Conservation (phyloP, 2,329 filamentous ascomycete species). For the Nemania sp. region DNA sequence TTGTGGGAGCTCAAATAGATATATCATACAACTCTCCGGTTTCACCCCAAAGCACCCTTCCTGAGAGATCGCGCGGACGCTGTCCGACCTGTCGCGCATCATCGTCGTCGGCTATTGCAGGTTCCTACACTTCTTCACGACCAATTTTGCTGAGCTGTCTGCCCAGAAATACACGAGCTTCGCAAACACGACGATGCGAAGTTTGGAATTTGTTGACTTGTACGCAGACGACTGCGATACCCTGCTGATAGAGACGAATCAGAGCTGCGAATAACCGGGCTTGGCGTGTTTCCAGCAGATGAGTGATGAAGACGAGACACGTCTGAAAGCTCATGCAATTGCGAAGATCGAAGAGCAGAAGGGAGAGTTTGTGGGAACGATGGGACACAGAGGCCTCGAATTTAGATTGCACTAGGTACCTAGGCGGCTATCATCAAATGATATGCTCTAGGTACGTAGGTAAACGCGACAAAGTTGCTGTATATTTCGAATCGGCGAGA, state of each 20-base stretch:
- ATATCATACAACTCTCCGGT: too few species aligned
- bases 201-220: constrained; percentile 64
- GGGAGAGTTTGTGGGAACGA: constrained; percentile 4
- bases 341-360: constrained; percentile 17
- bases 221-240: constrained; percentile 50
- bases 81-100: constrained; percentile 61
- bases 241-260: constrained; percentile 37
- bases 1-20: too few species aligned
- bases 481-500: too few species aligned
- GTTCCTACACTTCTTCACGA: constrained; percentile 79
- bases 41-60: too few species aligned
- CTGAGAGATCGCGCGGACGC: constrained; percentile 49
- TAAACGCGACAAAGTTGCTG: too few species aligned
- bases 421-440: too few species aligned
- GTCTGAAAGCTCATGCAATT: constrained; percentile 7
- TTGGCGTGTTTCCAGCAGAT: constrained; percentile 1
- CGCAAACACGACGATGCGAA: constrained; percentile 70
- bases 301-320: constrained; percentile 9
- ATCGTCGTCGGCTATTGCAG: constrained; percentile 79
- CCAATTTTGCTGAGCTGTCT: constrained; percentile 70
- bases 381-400: too few species aligned
- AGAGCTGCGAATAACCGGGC: constrained; percentile 1
- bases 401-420: too few species aligned
- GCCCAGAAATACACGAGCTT: constrained; percentile 59
- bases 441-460: too few species aligned